Evolutionary conservation across 2,329 filamentous ascomycete species (phyloP), one percentile per base, ranked within the genome.

Genomic region (Alternaria alternata): DNA sequence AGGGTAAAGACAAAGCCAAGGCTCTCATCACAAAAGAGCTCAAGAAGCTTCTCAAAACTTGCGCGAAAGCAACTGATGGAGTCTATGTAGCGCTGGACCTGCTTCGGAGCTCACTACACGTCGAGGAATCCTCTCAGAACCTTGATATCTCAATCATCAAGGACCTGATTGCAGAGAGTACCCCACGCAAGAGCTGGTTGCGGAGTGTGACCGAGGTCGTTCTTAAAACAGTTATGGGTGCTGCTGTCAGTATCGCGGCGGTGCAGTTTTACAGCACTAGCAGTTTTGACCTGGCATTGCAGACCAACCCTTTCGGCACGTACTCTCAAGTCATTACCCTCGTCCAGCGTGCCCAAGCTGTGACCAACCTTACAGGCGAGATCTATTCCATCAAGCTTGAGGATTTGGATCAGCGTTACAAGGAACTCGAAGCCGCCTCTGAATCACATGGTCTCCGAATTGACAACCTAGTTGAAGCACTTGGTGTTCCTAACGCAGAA

Each of bases 401-500:
- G 3, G 51, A 61, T n/a, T 43, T 67, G 11, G 36, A 54, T 12
- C 51, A 59, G 16, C 47, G 51, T n/a, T 62, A 48, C 55, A 39
- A 57, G 9, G 34, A 60, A 14, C 60, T 64, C 2, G 46, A 39
- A 28, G 54, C 48, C n/a, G n/a, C 38, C 11, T 51, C 54, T 30
- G 57, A 63, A 41, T 60, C 54, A 1, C 54, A 62, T 14, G 54
- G 53, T 16, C 51, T 62, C 18, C 68, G 69, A 46, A 64, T 72
- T 41, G 67, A 73, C 39, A 70, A 68, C 20, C 24, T 74, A 1
- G 70, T 71, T 16, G 70, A 72, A 18, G 55, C 65, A 34, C 64
- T 73, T 5, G 70, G 69, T 12, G 61, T 63, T 22, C 67, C 71
- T 3, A 69, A 72, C 36, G 56, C 54, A n/a, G 14, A 70, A 7